Evolutionary conservation across 129 eudicot species (phyloP).

Genomic region (Erigeron canadensis): DNA sequence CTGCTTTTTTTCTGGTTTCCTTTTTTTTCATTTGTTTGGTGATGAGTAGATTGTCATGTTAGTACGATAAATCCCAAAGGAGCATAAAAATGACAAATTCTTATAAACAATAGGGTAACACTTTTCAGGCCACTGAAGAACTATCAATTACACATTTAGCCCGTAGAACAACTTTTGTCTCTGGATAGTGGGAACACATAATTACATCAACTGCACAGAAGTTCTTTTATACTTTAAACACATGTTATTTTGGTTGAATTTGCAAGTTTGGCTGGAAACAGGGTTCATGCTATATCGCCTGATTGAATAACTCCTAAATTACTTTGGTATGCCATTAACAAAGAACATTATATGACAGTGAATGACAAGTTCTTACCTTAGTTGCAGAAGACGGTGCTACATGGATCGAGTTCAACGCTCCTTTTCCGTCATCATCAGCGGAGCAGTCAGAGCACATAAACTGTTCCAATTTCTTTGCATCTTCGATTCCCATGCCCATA

Average conservation of each 20-base stretch:
- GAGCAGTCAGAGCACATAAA: conserved; percentile 79
- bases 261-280: background rate
- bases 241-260: background rate
- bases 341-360: background rate
- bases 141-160: background rate
- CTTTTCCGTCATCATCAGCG: conserved; percentile 62
- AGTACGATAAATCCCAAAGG: background rate
- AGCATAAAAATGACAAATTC: background rate
- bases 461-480: conserved; percentile 80
- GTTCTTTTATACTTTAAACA: background rate
- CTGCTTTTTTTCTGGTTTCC: no score
- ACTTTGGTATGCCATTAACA: background rate
- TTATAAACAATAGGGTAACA: background rate
- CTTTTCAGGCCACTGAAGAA: background rate
- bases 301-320: background rate
- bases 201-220: background rate
- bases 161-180: background rate
- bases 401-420: conserved; percentile 51
- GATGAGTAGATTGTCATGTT: no score
- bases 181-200: background rate
- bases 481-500: conserved; percentile 93
- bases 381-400: conserved; percentile 49
- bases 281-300: background rate
- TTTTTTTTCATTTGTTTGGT: no score
- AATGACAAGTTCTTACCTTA: conserved; percentile 48